Conservation (phyloP, 2,329 filamentous ascomycete species). For the Monilinia vaccinii-corymbosi region DNA sequence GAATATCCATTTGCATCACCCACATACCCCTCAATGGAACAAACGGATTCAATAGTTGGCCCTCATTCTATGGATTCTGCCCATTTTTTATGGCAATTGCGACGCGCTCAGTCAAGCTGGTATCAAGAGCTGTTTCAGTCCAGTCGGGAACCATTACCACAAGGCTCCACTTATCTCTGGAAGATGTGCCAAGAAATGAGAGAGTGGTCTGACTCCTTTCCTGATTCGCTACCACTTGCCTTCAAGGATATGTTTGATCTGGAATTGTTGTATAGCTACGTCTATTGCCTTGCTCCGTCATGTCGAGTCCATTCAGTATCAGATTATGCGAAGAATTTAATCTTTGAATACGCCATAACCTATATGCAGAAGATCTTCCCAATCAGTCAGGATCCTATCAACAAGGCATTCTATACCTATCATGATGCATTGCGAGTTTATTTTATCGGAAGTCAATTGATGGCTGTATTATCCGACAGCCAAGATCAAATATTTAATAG, state of each 20-base stretch:
- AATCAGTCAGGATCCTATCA: constrained; percentile 49
- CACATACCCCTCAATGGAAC: constrained; percentile 24
- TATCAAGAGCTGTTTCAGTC: constrained; percentile 84
- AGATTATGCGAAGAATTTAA: constrained; percentile 67
- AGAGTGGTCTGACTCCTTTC: constrained; percentile 73
- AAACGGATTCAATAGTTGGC: constrained; percentile 32
- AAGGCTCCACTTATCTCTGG: constrained; percentile 66
- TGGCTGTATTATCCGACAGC: constrained; percentile 50
- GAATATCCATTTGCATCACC: constrained; percentile 52
- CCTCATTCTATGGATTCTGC: constrained; percentile 57
- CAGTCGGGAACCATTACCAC: constrained; percentile 56
- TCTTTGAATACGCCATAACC: constrained; percentile 80
- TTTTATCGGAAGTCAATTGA: constrained; percentile 58
- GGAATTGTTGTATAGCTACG: constrained; percentile 82
- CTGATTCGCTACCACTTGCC: constrained; percentile 51
- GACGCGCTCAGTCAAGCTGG: constrained; percentile 79
- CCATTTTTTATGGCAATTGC: constrained; percentile 69
- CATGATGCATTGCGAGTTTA: constrained; percentile 81
- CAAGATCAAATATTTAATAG: constrained; percentile 46
- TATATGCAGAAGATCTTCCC: constrained; percentile 69
- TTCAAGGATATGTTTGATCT: constrained; percentile 75
- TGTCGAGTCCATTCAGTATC: constrained; percentile 62
- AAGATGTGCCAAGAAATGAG: constrained; percentile 67
- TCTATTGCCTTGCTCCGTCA: constrained; percentile 80
- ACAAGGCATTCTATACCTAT: constrained; percentile 68